These are phyloP conservation scores for Podospora pseudocomata DNA, from an alignment of 495 filamentous ascomycete species.

Conservation along the genomic window DNA sequence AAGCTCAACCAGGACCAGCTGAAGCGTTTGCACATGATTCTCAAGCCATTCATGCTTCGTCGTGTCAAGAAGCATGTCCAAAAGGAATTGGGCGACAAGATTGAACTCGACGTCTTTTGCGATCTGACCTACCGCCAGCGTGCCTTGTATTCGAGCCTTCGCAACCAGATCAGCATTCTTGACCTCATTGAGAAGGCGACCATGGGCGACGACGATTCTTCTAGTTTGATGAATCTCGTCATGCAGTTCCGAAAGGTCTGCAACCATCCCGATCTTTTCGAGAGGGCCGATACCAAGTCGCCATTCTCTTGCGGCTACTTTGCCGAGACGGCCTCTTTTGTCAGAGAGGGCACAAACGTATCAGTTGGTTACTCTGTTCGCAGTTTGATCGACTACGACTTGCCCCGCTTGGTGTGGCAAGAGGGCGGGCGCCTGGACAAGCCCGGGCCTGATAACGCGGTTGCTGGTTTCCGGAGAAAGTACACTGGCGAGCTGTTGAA, in stretches of 20 bases:
- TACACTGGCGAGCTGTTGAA: slow-evolving; percentile 78
- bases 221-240: slow-evolving; percentile 96
- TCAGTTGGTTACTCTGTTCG: slow-evolving; percentile 83
- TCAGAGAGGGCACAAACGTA: slow-evolving; percentile 79
- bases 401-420: slow-evolving; percentile 75
- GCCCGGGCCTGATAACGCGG: slow-evolving; percentile 67
- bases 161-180: slow-evolving; percentile 97
- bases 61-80: slow-evolving; percentile 99
- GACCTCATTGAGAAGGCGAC: slow-evolving; percentile 97
- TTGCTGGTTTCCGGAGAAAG: slow-evolving; percentile 71
- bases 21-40: slow-evolving; percentile 93
- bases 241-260: slow-evolving; percentile 99
- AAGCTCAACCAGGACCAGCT: slow-evolving; percentile 98
- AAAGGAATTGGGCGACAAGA: slow-evolving; percentile 97
- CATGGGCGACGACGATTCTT: slow-evolving; percentile 90
- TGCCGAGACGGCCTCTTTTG: slow-evolving; percentile 90
- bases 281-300: slow-evolving; percentile 86
- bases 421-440: slow-evolving; percentile 72
- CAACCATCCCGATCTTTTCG: slow-evolving; percentile 96
- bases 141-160: slow-evolving; percentile 83
- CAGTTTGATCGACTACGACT: slow-evolving; percentile 75
- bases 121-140: slow-evolving; percentile 95
- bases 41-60: slow-evolving; percentile 98
- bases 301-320: slow-evolving; percentile 78
- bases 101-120: slow-evolving; percentile 93